Base-by-base conservation (phyloP, 768 basidiomycete genomes). In the Daedaleopsis nitida region DNA sequence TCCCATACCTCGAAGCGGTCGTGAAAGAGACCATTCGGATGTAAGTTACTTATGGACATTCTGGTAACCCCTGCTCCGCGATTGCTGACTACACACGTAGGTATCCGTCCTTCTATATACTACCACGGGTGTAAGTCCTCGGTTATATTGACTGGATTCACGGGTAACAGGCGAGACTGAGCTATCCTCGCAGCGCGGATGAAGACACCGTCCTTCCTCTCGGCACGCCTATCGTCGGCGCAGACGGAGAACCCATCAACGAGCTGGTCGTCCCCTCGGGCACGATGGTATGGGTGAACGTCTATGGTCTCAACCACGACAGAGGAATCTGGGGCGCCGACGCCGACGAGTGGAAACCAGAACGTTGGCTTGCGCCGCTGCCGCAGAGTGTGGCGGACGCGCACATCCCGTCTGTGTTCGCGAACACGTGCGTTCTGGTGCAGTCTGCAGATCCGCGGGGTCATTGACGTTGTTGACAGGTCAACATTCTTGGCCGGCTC, bases 181-280 rank as follows among this genome's bases (percentile, higher is more conserved):
- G 38, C 34, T 17, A 23, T n/a, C 17, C 11, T 17, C 39, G 17
- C 45, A 62, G 60, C 0, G 32, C 55, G 9, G 42, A 34, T 1
- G n/a, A 62, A n/a, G 60, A 62, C 39, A 57, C 55, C 5, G 55
- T 62, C 14, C 23, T 62, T 14, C 60, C 60, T 1, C 51, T 62
- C 32, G 32, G 55, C n/a, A 43, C 27, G 5, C 60, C 60, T 5
- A 52, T 52, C 11, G 35, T 27, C 21, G 49, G 60, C 27, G 43
- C n/a, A 2, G 32, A 62, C 23, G 60, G 60, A 2, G 2, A 19
- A 9, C 17, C 13, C 27, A 47, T 57, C 16, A 10, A 21, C 48
- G 60, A 62, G 47, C 50, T 62, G 1, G 38, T 38, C 35, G 55
- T 62, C 14, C 55, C 51, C 2, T 39, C 48, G 3, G 50, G 50